Evolutionary conservation across 352 stramenopile genomes (phyloP).

Genomic region (Salisapilia sapeloensis): DNA sequence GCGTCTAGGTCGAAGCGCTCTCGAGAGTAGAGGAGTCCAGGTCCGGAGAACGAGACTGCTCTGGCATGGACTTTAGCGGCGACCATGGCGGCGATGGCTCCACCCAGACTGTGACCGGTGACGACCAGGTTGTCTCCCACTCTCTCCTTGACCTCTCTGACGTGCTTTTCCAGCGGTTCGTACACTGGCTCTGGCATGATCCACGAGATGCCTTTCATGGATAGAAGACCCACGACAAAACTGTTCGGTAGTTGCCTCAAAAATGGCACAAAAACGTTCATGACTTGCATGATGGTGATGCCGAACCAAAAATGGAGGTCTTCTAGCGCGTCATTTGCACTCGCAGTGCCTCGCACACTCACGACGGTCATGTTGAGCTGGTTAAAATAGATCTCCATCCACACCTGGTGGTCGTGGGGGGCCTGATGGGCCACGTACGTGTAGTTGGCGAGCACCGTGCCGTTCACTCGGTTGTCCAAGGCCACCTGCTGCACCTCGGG

Average conservation of each 20-base stretch:
- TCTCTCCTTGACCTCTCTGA: slow-evolving; percentile 13
- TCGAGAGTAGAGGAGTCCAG: slow-evolving; percentile 51
- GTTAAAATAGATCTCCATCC: slow-evolving; percentile 15
- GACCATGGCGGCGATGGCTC: slow-evolving; percentile 57
- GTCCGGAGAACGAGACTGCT: slow-evolving; percentile 60
- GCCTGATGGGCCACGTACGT: slow-evolving; percentile 7
- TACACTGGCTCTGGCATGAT: slow-evolving; percentile 54
- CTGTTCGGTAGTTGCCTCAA: slow-evolving; percentile 12
- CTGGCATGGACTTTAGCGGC: slow-evolving; percentile 54
- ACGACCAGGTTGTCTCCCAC: slow-evolving; percentile 46
- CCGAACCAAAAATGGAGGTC: slow-evolving; percentile 22
- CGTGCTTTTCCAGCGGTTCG: slow-evolving; percentile 31
- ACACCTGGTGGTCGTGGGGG: slow-evolving; percentile 11
- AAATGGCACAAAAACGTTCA: slow-evolving; percentile 18
- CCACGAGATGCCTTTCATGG: slow-evolving; percentile 8
- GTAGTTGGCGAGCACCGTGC: slow-evolving; percentile 9
- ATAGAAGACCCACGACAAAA: slow-evolving; percentile 15
- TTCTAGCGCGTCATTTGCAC: slow-evolving; percentile 14
- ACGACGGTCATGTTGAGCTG: slow-evolving; percentile 15
- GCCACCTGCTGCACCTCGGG: slow-evolving; percentile 6
- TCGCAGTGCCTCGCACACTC: slow-evolving; percentile 12
- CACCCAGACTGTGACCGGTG: slow-evolving; percentile 62
- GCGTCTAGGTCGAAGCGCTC: slow-evolving; percentile 43
- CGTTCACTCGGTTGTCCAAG: slow-evolving; percentile 13
- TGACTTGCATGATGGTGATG: slow-evolving; percentile 14